Evolutionary conservation across 768 basidiomycete species (phyloP), one percentile per base, ranked within the genome.

Genomic region (Leucocoprinus leucothites): DNA sequence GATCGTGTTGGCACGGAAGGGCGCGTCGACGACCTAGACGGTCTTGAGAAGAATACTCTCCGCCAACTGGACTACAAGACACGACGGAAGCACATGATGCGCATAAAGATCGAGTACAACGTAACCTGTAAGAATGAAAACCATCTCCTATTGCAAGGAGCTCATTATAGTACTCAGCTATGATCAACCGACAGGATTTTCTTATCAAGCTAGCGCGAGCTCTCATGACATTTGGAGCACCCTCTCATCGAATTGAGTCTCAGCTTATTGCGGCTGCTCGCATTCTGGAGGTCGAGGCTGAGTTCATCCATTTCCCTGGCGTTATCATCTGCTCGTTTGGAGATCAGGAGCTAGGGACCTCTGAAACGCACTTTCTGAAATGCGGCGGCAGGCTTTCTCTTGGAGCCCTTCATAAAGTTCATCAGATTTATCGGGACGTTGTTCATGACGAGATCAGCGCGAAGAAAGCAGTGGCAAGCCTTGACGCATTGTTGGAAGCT

Each of bases 361-460:
- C 89, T 26, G 89, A 94, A 68, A 93, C 93, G 24, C 83, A 94
- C 68, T 93, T 96, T 69, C 78, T 95, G 68, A 92, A 91, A 67
- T 86, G 85, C 56, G 75, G 74, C 25, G 88, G 88, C 16, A 76
- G 85, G 22, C 82, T 97, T 26, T 85, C 89, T 43, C 82, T 98
- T 14, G 94, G 94, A 24, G 84, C 82, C 59, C 80, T 98, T 13
- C 91, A 95, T 62, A 81, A 85, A 28, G 88, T 94, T 1, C 94
- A 97, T 67, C 66, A 82, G 40, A 77, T 95, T 57, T 98, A 97
- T 70, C 87, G 92, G 53, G 69, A 78, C 18, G 94, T 98, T 54
- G 85, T 97, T 6, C 94, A 97, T 69, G 94, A 97, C 64, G 90
- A 92, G 71, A 84, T 93, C 64, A 89, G 89, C 51, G 95, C 92